Evolutionary conservation across 495 filamentous ascomycete species (phyloP).

Genomic region (Lasiosphaeria hispida): DNA sequence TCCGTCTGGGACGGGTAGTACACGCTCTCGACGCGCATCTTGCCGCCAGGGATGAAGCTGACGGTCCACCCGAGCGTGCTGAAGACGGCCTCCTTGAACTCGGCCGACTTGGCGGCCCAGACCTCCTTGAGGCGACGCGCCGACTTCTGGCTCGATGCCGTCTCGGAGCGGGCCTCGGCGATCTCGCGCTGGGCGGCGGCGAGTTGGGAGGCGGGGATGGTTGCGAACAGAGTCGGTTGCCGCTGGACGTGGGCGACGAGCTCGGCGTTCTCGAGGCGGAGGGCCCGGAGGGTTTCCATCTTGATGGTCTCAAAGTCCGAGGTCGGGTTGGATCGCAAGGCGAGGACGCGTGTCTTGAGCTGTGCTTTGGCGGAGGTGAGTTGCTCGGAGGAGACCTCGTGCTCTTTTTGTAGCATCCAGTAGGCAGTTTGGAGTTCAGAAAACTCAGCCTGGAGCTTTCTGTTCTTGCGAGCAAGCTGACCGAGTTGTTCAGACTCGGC

Average conservation of each 20-base stretch:
- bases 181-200: conserved; percentile 71
- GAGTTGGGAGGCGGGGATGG: conserved; percentile 74
- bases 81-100: conserved; percentile 91
- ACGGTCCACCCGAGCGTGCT: conserved; percentile 87
- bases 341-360: conserved; percentile 79
- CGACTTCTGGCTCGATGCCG: conserved; percentile 82
- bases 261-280: conserved; percentile 80
- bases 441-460: conserved; percentile 77
- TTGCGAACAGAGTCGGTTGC: conserved; percentile 36
- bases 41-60: conserved; percentile 89
- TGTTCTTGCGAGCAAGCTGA: conserved; percentile 77
- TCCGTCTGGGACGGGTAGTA: conserved; percentile 66
- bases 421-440: conserved; percentile 63
- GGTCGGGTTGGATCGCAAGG: conserved; percentile 87
- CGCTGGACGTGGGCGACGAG: conserved; percentile 74
- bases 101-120: conserved; percentile 79
- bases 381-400: conserved; percentile 67
- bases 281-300: conserved; percentile 66
- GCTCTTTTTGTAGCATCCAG: conserved; percentile 68
- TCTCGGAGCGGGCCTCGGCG: conserved; percentile 62
- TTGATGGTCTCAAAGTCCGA: conserved; percentile 79
- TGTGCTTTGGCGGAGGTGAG: conserved; percentile 67
- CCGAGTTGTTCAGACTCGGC: conserved; percentile 75
- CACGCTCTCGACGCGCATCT: conserved; percentile 78
- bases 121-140: conserved; percentile 84